Evolutionary conservation across 306 rosid species (phyloP), one percentile per base, ranked within the genome.

Genomic region (Crataegus laevigata): DNA sequence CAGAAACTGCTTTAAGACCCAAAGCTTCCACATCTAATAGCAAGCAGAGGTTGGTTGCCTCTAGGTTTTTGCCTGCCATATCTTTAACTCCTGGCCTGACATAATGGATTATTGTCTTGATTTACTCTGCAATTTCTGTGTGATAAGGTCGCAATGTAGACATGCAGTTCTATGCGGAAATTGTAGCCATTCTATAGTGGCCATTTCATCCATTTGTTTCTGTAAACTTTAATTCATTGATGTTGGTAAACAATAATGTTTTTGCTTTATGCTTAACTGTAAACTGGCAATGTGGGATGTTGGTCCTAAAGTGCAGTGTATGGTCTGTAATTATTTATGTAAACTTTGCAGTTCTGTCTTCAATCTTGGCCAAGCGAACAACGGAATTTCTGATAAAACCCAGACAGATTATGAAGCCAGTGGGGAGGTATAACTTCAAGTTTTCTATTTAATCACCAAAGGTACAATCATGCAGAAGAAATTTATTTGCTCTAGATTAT

Each of bases 371-470:
- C 81, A 84, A 83, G 86, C 21, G 18, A 82, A 81, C 73, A 63
- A 82, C 26, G 80, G 77, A 59, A 22, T 71, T 55, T 74, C 82
- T 66, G 86, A 79, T 52, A 77, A 73, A 29, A 82, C 82, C 55
- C 90, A 55, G 78, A 81, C 55, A 65, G 84, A 85, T 81, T 96
- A 96, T 78, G 92, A 91, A 84, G 82, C 80, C 77, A 90, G 76
- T 66, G 99, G 99, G 74, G 99, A 92, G 99, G 98, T 96, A 87
- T 75, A 71, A 66, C 36, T 29, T 66, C 69, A 11, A 11, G 45
- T 59, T 63, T 78, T 82, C 65, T 81, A 26, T 54, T 69, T 30
- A 71, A 58, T 80, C 69, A 50, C 32, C 62, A 62, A 26, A 68
- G 71, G 15, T 66, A 47, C 54, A 79, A 61, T 60, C 25, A 6